A percentile compares a stretch with the other conserved stretches of the same genome.
Conservation (phyloP, 805 yeast species). For the Cyberlindnera meyerae region DNA sequence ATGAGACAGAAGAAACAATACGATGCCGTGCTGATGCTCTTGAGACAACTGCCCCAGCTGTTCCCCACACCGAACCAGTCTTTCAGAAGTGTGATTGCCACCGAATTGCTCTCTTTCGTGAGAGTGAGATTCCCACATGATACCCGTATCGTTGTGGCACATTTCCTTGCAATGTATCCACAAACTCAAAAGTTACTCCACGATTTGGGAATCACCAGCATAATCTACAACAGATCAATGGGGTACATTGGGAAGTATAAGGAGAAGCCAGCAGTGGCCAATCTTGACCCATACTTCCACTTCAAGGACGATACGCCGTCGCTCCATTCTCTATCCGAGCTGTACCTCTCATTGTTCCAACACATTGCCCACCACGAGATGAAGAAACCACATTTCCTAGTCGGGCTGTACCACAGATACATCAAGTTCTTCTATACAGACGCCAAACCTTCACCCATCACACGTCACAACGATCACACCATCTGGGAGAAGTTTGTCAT, state of each 20-base stretch:
- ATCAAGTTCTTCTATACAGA: not conserved
- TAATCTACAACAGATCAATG: slow-evolving; percentile 8
- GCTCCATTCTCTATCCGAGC: slow-evolving; percentile 11
- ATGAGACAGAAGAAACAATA: slow-evolving; percentile 18
- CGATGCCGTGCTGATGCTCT: slow-evolving; percentile 14
- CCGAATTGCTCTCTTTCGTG: slow-evolving; percentile 17
- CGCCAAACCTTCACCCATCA: not conserved
- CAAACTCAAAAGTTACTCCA: slow-evolving; percentile 9
- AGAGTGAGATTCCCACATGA: slow-evolving; percentile 17
- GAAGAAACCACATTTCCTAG: not conserved
- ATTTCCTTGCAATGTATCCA: slow-evolving; percentile 20
- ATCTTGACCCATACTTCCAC: slow-evolving; percentile 11
- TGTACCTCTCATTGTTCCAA: slow-evolving; percentile 15
- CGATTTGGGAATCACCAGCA: slow-evolving; percentile 15
- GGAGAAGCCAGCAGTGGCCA: slow-evolving; percentile 4
- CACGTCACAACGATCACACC: slow-evolving; percentile 6
- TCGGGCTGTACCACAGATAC: slow-evolving; percentile 3
- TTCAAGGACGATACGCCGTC: slow-evolving; percentile 11
- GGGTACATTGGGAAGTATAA: not conserved
- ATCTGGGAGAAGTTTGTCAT: slow-evolving; percentile 17
- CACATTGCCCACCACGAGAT: slow-evolving; percentile 9
- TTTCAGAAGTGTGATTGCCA: slow-evolving; percentile 7
- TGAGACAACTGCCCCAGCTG: slow-evolving; percentile 14
- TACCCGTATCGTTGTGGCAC: slow-evolving; percentile 19
- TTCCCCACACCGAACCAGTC: slow-evolving; percentile 9